Conservation (phyloP, 352 stramenopile species). For the Pythium myriotylum region DNA sequence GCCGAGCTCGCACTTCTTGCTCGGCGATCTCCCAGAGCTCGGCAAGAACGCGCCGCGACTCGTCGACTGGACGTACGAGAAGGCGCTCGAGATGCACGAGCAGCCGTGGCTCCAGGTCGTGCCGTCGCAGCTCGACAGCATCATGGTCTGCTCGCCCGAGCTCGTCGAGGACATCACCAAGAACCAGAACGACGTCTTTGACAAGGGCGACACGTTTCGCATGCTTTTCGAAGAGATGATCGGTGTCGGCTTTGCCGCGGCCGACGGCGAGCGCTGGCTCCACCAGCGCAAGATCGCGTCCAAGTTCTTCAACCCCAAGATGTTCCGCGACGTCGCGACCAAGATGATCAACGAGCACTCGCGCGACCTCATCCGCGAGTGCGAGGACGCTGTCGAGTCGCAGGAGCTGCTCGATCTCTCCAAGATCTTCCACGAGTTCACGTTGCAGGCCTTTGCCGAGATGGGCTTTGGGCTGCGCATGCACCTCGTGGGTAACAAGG, state of each 20-base stretch:
- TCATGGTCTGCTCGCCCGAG: conserved; percentile 14
- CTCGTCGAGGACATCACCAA: conserved; percentile 25
- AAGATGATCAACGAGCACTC: conserved; percentile 13
- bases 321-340: conserved; percentile 1
- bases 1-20: not conserved
- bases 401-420: conserved; percentile 14
- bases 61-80: conserved; percentile 20
- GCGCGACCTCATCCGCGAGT: not conserved
- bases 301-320: not conserved
- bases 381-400: not conserved
- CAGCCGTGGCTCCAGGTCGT: conserved; percentile 14
- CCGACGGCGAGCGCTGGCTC: conserved; percentile 18
- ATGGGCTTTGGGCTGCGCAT: conserved; percentile 26
- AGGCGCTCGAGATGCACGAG: conserved; percentile 8
- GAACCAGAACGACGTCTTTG: conserved; percentile 24
- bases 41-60: conserved; percentile 11
- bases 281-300: conserved; percentile 6
- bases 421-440: conserved; percentile 24
- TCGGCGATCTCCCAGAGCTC: conserved; percentile 13
- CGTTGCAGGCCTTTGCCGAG: conserved; percentile 31
- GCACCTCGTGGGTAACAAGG: conserved; percentile 6
- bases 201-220: conserved; percentile 9
- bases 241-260: conserved; percentile 17
- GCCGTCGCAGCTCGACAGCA: conserved; percentile 10
- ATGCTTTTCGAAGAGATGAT: conserved; percentile 16